These are phyloP conservation scores for Beta corolliflora DNA, from an alignment of 179 eudicot species.

Conservation along the genomic window DNA sequence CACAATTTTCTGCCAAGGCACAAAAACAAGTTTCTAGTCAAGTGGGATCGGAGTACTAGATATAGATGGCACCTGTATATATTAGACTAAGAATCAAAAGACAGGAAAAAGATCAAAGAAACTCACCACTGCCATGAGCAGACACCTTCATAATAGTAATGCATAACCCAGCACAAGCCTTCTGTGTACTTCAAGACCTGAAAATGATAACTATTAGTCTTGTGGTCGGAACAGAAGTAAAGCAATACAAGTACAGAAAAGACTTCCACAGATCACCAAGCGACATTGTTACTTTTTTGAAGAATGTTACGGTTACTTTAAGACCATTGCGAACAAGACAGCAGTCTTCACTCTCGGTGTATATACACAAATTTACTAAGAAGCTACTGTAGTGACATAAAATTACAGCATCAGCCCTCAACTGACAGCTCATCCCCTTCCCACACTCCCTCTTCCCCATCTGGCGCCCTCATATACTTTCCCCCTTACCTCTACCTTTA, in stretches of 20 bases:
- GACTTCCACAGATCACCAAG: neutral
- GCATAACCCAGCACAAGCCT: slow-evolving; percentile 99
- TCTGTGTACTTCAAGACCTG: slow-evolving; percentile 84
- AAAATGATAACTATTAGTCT: slow-evolving; percentile 7
- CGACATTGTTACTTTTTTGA: neutral
- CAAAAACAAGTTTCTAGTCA: neutral
- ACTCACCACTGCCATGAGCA: slow-evolving; percentile 96
- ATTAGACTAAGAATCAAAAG: neutral
- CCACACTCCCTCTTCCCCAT: too few relatives aligned
- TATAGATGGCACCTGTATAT: neutral
- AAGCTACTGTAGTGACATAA: too few relatives aligned
- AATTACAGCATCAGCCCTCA: too few relatives aligned
- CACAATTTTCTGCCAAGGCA: too few relatives aligned
- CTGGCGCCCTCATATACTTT: too few relatives aligned
- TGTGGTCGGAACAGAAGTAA: neutral
- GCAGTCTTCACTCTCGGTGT: too few relatives aligned
- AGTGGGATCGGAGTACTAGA: neutral
- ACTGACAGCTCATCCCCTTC: too few relatives aligned
- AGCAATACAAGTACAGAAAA: neutral
- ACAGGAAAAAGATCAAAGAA: neutral
- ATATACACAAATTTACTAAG: too few relatives aligned
- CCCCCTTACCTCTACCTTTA: too few relatives aligned
- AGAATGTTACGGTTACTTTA: neutral
- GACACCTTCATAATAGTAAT: slow-evolving; percentile 98
- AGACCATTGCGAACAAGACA: neutral